phyloP scores from a whole-genome alignment of 2,329 filamentous ascomycete species.

The Exserohilum turcica region DNA sequence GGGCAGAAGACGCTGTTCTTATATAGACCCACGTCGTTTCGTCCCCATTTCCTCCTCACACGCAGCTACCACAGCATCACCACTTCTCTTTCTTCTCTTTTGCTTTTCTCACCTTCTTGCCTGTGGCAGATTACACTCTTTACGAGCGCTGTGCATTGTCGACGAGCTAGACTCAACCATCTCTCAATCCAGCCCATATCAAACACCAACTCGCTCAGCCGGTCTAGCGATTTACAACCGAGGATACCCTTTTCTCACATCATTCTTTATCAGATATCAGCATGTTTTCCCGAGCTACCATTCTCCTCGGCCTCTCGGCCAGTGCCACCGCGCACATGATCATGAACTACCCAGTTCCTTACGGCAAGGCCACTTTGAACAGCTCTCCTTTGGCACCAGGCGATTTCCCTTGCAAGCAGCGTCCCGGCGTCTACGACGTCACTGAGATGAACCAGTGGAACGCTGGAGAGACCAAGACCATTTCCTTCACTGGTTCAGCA shows the following conservation, averaged over 20 bases:
- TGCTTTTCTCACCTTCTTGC: conserved; percentile 33
- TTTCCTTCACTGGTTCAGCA: conserved; percentile 56
- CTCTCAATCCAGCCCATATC: conserved; percentile 3
- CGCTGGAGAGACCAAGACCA: conserved; percentile 56
- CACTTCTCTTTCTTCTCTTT: conserved; percentile 27
- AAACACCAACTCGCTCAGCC: conserved; percentile 41
- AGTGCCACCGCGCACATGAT: conserved; percentile 75
- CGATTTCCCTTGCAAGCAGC: conserved; percentile 84
- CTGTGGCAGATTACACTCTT: conserved; percentile 47
- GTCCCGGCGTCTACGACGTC: conserved; percentile 54
- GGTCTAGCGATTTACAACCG: conserved; percentile 44
- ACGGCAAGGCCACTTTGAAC: conserved; percentile 52
- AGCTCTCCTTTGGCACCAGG: conserved; percentile 67
- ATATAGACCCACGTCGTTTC: conserved; percentile 29
- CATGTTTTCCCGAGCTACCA: conserved; percentile 58
- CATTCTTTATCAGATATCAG: conserved; percentile 41
- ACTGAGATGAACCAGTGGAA: conserved; percentile 64
- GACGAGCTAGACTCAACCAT: conserved; percentile 32
- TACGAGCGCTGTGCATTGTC: conserved; percentile 25
- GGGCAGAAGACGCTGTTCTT: conserved; percentile 18
- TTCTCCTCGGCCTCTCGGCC: conserved; percentile 61
- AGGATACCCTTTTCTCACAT: conserved; percentile 23
- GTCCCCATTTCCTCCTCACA: conserved; percentile 28
- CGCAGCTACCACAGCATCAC: conserved; percentile 32
- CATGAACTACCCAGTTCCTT: conserved; percentile 72